Base-by-base conservation (phyloP, 805 yeast species). In the Candida taoyuanica region DNA sequence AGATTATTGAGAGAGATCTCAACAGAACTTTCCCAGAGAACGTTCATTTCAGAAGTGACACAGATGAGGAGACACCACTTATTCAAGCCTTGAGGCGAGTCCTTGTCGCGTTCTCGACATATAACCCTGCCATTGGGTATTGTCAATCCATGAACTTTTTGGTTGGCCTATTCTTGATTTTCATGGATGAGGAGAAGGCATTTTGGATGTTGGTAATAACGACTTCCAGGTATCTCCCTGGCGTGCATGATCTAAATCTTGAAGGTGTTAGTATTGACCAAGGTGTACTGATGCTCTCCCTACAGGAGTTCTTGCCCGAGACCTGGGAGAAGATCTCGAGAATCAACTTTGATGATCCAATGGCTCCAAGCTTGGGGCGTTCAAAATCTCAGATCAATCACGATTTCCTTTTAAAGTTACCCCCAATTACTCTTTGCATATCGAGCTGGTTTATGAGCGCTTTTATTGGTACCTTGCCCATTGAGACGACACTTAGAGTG, bases 391-490 rank as follows among this genome's bases (percentile, higher is more conserved):
- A 48, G 21, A 54, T 28, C 14, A 63, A 48, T 21, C 54, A 66
- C 31, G 68, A 73, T 53, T 79, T 85, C 43, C 68, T 91, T 23
- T 70, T 76, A 13, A 81, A 83, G 48, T 63, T 89, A 31, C 98
- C 98, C 1, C 95, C 97, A 2, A 74, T 93, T 4, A 85, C 96
- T 1, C 69, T 93, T 32, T 93, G 95, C 49, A 93, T 98, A 1
- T 91, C 96, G 0, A 80, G 95, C 38, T 93, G 98, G 98, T 93
- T 93, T 56, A 91, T 93, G 98, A 85, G 96, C 52, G 75, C 86
- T n/a, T 93, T 85, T 62, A 87, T 93, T 25, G 96, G 95, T 0
- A 78, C 82, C 1, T 62, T 93, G 18, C 98, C 98, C 0, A 77
- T 87, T 17, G 98, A 93, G 55, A 76, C 94, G 0, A 82, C 87